phyloP scores from a whole-genome alignment of 768 basidiomycete genomes.

The Pleurotus cornucopiae region DNA sequence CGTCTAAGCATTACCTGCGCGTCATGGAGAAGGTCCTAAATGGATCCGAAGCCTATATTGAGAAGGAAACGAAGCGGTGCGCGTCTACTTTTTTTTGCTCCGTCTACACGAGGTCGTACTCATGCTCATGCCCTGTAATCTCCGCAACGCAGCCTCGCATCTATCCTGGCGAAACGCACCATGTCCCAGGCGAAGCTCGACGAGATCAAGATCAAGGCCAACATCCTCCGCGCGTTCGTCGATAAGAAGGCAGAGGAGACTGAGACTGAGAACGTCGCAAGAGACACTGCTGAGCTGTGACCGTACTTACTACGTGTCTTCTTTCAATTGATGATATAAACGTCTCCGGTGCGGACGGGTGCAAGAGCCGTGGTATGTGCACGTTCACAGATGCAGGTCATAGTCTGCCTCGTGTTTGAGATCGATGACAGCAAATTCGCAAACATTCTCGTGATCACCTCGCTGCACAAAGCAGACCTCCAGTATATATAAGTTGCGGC shows the following conservation, averaged over 20 bases:
- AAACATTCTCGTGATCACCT: conserved; percentile 25
- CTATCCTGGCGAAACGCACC: conserved; percentile 76
- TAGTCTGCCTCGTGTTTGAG: conserved; percentile 26
- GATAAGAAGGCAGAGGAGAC: conserved; percentile 33
- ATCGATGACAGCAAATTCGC: conserved; percentile 9
- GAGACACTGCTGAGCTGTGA: conserved; percentile 48
- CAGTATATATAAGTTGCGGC: conserved; percentile 4
- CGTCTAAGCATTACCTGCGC: conserved; percentile 76
- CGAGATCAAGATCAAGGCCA: conserved; percentile 89
- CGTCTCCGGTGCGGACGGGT: conserved; percentile 11
- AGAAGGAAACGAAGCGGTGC: conserved; percentile 84
- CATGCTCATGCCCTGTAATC: conserved; percentile 9
- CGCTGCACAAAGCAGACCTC: conserved; percentile 9
- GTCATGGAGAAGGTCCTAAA: conserved; percentile 86
- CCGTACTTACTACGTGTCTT: neutral
- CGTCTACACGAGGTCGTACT: conserved; percentile 12
- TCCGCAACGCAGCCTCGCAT: conserved; percentile 50
- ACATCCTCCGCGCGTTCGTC: conserved; percentile 70
- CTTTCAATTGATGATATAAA: neutral
- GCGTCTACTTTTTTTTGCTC: conserved; percentile 14
- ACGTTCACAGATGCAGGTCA: conserved; percentile 1
- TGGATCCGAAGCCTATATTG: conserved; percentile 68
- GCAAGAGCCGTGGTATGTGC: neutral
- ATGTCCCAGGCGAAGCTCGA: conserved; percentile 79
- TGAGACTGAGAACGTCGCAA: conserved; percentile 25